A percentile compares a stretch with the other conserved stretches of the same genome.
Evolutionary conservation across 2,329 filamentous ascomycete species (phyloP).

Genomic region (Epichloe brachyelytri): DNA sequence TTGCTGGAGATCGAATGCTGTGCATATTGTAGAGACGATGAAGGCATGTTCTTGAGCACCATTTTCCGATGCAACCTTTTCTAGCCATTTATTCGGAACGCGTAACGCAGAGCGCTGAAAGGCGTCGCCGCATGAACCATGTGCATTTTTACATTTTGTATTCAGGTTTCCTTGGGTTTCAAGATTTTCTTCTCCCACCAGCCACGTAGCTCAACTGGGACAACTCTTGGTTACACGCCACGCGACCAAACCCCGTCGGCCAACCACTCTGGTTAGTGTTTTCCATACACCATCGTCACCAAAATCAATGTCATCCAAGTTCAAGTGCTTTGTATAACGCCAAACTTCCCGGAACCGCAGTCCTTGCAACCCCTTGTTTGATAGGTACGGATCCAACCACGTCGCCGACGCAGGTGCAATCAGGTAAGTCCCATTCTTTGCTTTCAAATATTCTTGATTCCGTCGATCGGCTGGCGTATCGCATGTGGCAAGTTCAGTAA

Average conservation of each 20-base stretch:
- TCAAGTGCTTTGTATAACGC: slow-evolving; percentile 55
- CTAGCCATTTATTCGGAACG: too few relatives aligned
- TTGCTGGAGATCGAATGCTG: not conserved
- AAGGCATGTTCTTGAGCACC: too few relatives aligned
- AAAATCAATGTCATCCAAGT: slow-evolving; percentile 71
- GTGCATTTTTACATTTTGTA: not conserved
- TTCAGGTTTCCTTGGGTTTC: not conserved
- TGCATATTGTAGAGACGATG: too few relatives aligned
- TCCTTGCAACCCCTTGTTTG: slow-evolving; percentile 45
- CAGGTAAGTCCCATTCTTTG: slow-evolving; percentile 53
- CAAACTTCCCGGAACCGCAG: slow-evolving; percentile 58
- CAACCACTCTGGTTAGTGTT: slow-evolving; percentile 55
- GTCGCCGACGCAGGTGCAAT: slow-evolving; percentile 60
- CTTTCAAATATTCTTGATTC: slow-evolving; percentile 43
- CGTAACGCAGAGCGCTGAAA: not conserved
- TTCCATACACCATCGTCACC: slow-evolving; percentile 62
- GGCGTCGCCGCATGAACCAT: not conserved
- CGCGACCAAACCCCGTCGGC: slow-evolving; percentile 45
- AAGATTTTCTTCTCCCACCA: not conserved
- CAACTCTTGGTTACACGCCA: slow-evolving; percentile 56
- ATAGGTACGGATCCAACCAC: slow-evolving; percentile 52
- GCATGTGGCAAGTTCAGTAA: slow-evolving; percentile 49
- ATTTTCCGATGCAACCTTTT: too few relatives aligned
- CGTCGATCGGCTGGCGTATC: slow-evolving; percentile 43
- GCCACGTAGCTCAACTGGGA: not conserved